Evolutionary conservation across 352 stramenopile genomes (phyloP).

Genomic region (Elongisporangium undulatum): DNA sequence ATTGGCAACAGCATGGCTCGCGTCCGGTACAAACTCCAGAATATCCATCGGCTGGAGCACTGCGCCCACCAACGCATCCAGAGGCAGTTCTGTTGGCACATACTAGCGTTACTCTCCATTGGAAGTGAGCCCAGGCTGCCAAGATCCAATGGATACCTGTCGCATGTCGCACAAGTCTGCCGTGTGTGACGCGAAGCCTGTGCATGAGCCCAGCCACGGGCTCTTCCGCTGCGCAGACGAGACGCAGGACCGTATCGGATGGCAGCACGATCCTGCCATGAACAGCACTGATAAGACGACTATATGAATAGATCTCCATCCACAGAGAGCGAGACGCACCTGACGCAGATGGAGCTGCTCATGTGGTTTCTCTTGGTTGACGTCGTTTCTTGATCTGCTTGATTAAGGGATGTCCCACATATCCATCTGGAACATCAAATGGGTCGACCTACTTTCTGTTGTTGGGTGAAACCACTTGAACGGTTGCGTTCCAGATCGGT

Average conservation of each 20-base stretch:
- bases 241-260: neutral
- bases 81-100: conserved; percentile 9
- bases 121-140: conserved; percentile 19
- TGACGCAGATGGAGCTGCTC: neutral
- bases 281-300: neutral
- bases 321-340: neutral
- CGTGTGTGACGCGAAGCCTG: neutral
- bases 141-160: neutral
- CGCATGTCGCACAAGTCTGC: neutral
- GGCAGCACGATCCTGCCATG: neutral
- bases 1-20: conserved; percentile 2
- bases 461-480: neutral
- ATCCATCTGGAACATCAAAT: neutral
- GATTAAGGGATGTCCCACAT: neutral
- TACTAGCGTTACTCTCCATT: conserved; percentile 11
- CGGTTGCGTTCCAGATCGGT: neutral
- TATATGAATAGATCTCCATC: neutral
- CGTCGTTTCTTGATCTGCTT: neutral
- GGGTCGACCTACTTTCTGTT: neutral
- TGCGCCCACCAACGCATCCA: conserved; percentile 8
- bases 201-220: neutral
- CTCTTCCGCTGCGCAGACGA: neutral
- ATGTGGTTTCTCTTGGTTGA: neutral
- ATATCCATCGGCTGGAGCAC: conserved; percentile 27
- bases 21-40: conserved; percentile 14